Evolutionary conservation across 2,329 filamentous ascomycete genomes (phyloP), one percentile per base, ranked within the genome.

Genomic region (Trichoderma citrinoviride): DNA sequence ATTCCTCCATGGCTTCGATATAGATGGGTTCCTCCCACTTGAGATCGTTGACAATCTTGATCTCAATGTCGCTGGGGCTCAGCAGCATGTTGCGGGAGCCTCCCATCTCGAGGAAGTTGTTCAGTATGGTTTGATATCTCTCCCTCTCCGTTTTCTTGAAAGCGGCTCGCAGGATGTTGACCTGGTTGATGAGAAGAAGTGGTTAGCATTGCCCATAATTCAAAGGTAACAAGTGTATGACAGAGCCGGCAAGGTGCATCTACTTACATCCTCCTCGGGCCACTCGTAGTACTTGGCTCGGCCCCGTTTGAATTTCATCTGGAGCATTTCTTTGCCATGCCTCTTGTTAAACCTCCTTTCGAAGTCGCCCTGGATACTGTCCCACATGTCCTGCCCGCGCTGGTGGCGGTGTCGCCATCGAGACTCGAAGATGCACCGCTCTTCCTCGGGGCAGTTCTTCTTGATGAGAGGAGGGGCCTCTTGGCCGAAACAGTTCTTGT

Each of bases 301-400:
- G 3, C 80, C 80, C 7, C 84, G 79, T 14, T 80, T 80, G 46
- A 85, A 78, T 70, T 82, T 83, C 84, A 87, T 86, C 69, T 87
- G 84, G 5, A 86, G 76, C 56, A 79, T 79, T 55, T 83, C 81
- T 67, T 83, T 82, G 43, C 79, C 77, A 6, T 75, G 76, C 15
- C 74, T 74, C 66, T 78, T 75, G 10, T 71, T 63, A 58, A 79
- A 79, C 21, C 66, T 65, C 8, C 67, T 64, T 15, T 71, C 71
- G 66, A 78, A 86, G 64, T 81, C 78, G 5, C 71, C 71, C 55
- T 79, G 77, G 65, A 87, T 85, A 44, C 78, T 76, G 25, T 83
- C 80, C 84, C 84, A 87, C 83, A 86, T 86, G 40, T 83, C 82
- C 67, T 83, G 83, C 17, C 84, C 84, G 69, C 83, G 83, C 58